phyloP scores from a whole-genome alignment of 306 rosid genomes.

The Dryas drummondii region DNA sequence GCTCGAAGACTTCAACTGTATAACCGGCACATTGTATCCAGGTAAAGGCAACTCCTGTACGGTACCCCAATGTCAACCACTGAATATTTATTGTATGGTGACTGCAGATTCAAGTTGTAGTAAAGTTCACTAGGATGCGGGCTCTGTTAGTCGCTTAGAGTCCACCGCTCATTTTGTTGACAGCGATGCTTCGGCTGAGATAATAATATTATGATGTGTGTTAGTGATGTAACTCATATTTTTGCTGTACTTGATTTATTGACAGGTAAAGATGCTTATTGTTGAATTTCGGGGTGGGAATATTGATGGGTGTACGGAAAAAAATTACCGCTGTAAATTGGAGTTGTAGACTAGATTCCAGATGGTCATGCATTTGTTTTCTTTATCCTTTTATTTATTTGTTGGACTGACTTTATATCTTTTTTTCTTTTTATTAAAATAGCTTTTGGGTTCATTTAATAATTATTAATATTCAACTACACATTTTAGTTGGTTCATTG shows the following conservation, averaged over 20 bases:
- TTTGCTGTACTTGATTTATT: not conserved
- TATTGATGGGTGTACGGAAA: not conserved
- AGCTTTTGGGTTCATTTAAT: not conserved
- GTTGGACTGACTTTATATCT: not conserved
- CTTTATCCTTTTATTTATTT: too few relatives aligned
- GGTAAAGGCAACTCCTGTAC: constrained; percentile 3
- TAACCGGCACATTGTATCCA: constrained; percentile 18
- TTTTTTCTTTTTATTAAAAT: not conserved
- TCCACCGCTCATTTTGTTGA: constrained; percentile 4
- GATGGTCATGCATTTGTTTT: constrained; percentile 4
- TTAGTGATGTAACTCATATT: not conserved
- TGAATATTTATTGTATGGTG: not conserved
- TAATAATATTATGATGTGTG: not conserved
- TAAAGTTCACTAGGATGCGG: not conserved
- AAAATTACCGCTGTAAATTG: constrained; percentile 11
- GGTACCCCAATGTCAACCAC: not conserved
- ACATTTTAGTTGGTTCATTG: not conserved
- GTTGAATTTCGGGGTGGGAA: constrained; percentile 4
- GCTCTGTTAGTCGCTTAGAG: not conserved
- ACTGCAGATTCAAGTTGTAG: not conserved
- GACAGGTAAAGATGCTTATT: not conserved
- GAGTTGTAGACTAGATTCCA: constrained; percentile 9
- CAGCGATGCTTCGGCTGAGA: constrained; percentile 9
- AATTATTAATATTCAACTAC: not conserved
- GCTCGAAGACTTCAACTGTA: constrained; percentile 3